These are phyloP conservation scores for Auricularia sp. DNA, from an alignment of 768 basidiomycete genomes.

Conservation along the genomic window DNA sequence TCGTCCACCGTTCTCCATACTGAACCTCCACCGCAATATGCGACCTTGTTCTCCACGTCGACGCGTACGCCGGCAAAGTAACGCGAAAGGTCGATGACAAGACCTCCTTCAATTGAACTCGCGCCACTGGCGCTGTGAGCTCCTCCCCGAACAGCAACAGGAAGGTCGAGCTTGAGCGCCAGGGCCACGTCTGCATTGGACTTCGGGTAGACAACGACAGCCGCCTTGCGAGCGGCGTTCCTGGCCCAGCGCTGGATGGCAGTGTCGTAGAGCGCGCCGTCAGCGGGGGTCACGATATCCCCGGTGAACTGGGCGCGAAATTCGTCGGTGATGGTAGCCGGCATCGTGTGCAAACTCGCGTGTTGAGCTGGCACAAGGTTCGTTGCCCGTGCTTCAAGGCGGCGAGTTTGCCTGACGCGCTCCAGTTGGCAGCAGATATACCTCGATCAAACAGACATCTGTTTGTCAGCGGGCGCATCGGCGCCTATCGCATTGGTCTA, in stretches of 20 bases:
- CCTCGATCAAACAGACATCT: too few relatives aligned
- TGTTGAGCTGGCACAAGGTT: neutral
- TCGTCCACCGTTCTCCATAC: conserved; percentile 18
- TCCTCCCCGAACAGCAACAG: conserved; percentile 21
- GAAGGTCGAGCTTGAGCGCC: conserved; percentile 10
- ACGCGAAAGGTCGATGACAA: conserved; percentile 24
- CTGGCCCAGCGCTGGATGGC: conserved; percentile 14
- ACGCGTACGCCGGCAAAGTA: conserved; percentile 19
- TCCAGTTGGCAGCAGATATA: too few relatives aligned
- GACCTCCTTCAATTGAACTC: conserved; percentile 21
- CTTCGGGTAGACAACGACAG: conserved; percentile 11
- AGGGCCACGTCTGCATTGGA: conserved; percentile 12
- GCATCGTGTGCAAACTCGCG: neutral
- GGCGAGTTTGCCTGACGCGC: too few relatives aligned
- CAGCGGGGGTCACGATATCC: conserved; percentile 11
- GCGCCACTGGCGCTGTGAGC: conserved; percentile 22
- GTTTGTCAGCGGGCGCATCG: too few relatives aligned
- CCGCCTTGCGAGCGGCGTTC: conserved; percentile 12
- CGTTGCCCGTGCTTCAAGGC: too few relatives aligned
- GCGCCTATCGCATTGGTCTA: too few relatives aligned
- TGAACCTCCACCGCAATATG: conserved; percentile 23
- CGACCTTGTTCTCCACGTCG: conserved; percentile 16
- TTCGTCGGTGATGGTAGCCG: neutral
- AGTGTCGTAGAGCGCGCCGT: conserved; percentile 9
- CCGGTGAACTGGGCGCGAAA: conserved; percentile 12